Conservation (phyloP, 2,329 filamentous ascomycete genomes). For the Penicillium sp. region DNA sequence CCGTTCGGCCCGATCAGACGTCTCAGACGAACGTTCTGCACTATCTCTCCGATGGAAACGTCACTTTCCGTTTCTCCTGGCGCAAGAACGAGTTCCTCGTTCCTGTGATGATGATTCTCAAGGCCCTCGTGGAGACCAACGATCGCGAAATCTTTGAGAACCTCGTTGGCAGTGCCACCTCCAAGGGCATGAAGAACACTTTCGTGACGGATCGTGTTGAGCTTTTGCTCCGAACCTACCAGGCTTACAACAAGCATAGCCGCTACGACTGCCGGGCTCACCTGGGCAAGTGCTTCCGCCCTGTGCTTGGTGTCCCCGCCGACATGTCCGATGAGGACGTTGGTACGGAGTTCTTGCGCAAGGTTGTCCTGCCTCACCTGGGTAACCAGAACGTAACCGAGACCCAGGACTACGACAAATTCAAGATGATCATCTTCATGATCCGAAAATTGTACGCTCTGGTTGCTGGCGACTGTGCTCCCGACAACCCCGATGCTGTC, state of each 20-base stretch:
- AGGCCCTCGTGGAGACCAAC: constrained; percentile 92
- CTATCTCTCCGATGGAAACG: constrained; percentile 92
- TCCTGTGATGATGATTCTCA: constrained; percentile 94
- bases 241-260: constrained; percentile 81
- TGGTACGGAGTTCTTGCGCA: constrained; percentile 86
- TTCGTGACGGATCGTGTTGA: constrained; percentile 96
- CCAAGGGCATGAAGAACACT: constrained; percentile 79
- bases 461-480: constrained; percentile 86
- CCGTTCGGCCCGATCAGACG: constrained; percentile 93
- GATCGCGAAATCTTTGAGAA: constrained; percentile 95
- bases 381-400: constrained; percentile 84
- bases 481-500: constrained; percentile 95
- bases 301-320: constrained; percentile 80
- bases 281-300: constrained; percentile 86
- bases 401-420: constrained; percentile 86
- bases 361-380: constrained; percentile 87
- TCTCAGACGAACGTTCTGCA: constrained; percentile 97
- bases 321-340: constrained; percentile 86
- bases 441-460: constrained; percentile 91
- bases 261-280: constrained; percentile 81
- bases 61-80: constrained; percentile 98
- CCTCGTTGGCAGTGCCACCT: constrained; percentile 76
- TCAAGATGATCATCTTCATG: constrained; percentile 93
- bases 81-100: constrained; percentile 96
- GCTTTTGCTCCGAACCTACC: constrained; percentile 88